Evolutionary conservation across 805 yeast genomes (phyloP).

Genomic region (Candida takata): DNA sequence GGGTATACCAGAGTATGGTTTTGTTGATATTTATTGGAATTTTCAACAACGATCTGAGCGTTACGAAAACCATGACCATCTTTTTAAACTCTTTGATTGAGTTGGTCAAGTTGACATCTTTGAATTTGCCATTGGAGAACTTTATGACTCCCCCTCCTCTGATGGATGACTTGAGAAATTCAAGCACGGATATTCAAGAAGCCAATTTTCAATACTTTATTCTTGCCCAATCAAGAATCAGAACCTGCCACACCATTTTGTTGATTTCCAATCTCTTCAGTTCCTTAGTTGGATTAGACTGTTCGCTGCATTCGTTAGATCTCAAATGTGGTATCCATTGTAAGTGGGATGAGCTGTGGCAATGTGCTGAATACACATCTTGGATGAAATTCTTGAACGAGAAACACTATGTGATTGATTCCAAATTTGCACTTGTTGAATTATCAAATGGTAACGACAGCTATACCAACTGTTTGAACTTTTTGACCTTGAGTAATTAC

Average conservation of each 20-base stretch:
- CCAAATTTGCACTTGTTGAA: constrained; percentile 48
- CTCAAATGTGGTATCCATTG: constrained; percentile 64
- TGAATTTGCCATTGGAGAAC: constrained; percentile 53
- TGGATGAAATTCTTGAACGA: constrained; percentile 41
- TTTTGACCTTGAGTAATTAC: constrained; percentile 36
- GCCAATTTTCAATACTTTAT: constrained; percentile 46
- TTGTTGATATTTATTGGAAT: constrained; percentile 78
- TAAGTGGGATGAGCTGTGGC: constrained; percentile 53
- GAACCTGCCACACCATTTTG: constrained; percentile 65
- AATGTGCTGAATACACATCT: constrained; percentile 37
- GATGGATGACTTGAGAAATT: constrained; percentile 26
- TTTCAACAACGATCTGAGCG: constrained; percentile 59
- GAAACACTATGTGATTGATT: constrained; percentile 37
- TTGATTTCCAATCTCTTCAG: constrained; percentile 53
- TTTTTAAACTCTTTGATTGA: constrained; percentile 78
- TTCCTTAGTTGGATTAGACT: constrained; percentile 37
- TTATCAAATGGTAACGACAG: constrained; percentile 48
- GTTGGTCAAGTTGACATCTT: constrained; percentile 64
- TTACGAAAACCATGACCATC: constrained; percentile 70
- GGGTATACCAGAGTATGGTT: constrained; percentile 82
- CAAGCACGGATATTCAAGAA: constrained; percentile 24
- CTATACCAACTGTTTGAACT: constrained; percentile 38
- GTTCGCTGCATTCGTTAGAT: constrained; percentile 38
- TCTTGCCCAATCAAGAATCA: constrained; percentile 64
- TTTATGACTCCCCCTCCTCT: constrained; percentile 34